phyloP scores from a whole-genome alignment of 306 rosid genomes.

The Nissolia schottii region DNA sequence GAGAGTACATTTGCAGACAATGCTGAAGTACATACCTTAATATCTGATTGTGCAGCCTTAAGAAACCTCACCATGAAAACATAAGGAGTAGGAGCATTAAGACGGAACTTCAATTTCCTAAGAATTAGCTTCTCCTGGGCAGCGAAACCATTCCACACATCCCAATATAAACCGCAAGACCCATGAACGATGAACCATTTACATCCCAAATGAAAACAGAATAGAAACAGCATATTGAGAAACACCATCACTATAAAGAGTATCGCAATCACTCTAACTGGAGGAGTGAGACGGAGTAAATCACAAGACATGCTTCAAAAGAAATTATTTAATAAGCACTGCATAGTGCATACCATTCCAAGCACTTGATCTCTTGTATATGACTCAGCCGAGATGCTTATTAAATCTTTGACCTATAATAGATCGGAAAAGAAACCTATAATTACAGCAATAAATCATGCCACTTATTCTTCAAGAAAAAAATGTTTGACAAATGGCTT shows the following conservation, averaged over 20 bases:
- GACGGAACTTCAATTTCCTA: constrained; percentile 67
- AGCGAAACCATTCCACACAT: constrained; percentile 5
- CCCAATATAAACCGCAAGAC: constrained; percentile 11
- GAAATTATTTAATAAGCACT: background rate
- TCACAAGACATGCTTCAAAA: background rate
- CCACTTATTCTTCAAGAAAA: background rate
- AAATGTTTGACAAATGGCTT: constrained; percentile 2
- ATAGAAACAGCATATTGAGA: background rate
- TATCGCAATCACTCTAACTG: background rate
- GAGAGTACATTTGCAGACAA: background rate
- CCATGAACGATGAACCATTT: background rate
- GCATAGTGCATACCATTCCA: constrained; percentile 54
- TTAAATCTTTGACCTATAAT: constrained; percentile 65
- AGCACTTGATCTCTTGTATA: constrained; percentile 87
- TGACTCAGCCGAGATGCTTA: constrained; percentile 78
- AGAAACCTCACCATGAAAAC: constrained; percentile 90
- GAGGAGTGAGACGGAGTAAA: background rate
- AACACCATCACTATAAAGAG: background rate
- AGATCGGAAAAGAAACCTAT: constrained; percentile 15
- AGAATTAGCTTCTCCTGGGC: constrained; percentile 80
- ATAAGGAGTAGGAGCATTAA: constrained; percentile 81
- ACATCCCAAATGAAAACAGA: background rate
- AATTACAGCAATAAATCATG: constrained; percentile 4
- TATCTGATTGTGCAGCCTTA: constrained; percentile 78
- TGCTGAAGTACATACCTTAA: constrained; percentile 44